Evolutionary conservation across 108 stramenopile genomes (phyloP).

Genomic region (Conticribra guillardii): DNA sequence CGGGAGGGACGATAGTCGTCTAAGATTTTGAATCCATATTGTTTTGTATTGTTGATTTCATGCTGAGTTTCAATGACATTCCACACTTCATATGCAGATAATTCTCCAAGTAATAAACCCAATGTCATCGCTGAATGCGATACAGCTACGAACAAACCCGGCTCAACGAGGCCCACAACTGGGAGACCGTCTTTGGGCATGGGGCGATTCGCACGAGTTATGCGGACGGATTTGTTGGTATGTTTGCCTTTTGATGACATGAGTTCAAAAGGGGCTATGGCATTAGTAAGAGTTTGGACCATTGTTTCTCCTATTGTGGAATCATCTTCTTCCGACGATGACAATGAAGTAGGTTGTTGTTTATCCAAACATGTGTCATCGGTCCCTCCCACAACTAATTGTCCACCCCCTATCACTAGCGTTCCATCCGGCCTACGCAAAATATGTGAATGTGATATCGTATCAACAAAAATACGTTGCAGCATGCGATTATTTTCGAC

Average conservation of each 20-base stretch:
- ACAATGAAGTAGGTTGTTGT: background rate
- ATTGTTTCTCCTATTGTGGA: conserved; percentile 19
- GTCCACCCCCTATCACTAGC: conserved; percentile 62
- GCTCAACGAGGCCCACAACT: conserved; percentile 50
- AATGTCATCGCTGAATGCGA: conserved; percentile 74
- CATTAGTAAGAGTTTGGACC: conserved; percentile 22
- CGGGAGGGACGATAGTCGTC: conserved; percentile 48
- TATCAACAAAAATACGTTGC: conserved; percentile 59
- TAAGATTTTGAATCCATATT: conserved; percentile 32
- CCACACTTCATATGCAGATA: conserved; percentile 56
- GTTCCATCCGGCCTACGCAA: conserved; percentile 59
- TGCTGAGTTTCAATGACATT: background rate
- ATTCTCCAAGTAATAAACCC: conserved; percentile 56
- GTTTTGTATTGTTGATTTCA: background rate
- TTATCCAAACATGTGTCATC: background rate
- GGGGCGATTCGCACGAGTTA: conserved; percentile 59
- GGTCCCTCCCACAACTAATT: conserved; percentile 59
- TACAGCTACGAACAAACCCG: conserved; percentile 55
- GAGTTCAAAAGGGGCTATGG: conserved; percentile 17
- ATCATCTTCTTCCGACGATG: background rate
- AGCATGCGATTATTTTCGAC: conserved; percentile 3
- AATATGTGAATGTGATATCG: conserved; percentile 58
- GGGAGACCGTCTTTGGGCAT: conserved; percentile 76
- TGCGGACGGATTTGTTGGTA: conserved; percentile 5
- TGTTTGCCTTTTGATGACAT: conserved; percentile 10